Conservation (phyloP, 139 green algal species). For the Marvania coccoides region DNA sequence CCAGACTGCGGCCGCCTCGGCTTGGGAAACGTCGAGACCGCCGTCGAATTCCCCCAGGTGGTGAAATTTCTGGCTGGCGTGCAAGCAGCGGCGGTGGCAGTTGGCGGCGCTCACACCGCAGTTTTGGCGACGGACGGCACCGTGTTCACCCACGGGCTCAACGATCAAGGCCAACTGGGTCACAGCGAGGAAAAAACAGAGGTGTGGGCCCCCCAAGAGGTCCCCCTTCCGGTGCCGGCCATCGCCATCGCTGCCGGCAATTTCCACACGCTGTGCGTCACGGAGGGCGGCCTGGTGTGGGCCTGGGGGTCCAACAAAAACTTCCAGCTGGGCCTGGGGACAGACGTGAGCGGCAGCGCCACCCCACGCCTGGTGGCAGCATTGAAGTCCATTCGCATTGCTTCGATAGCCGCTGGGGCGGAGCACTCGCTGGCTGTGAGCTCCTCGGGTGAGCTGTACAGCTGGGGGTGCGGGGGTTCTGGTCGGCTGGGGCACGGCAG, state of each 20-base stretch:
- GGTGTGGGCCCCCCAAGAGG: slow-evolving; percentile 7
- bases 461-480: slow-evolving; percentile 47
- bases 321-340: slow-evolving; percentile 29
- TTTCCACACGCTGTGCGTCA: slow-evolving; percentile 28
- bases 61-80: slow-evolving; percentile 24
- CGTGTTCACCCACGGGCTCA: slow-evolving; percentile 62
- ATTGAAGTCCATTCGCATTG: slow-evolving; percentile 20
- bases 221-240: slow-evolving; percentile 22
- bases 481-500: slow-evolving; percentile 59
- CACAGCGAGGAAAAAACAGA: slow-evolving; percentile 6
- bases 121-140: slow-evolving; percentile 48
- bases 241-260: slow-evolving; percentile 20
- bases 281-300: slow-evolving; percentile 21
- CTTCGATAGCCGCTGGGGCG: slow-evolving; percentile 46
- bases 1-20: slow-evolving; percentile 23
- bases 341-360: background rate
- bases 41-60: slow-evolving; percentile 9
- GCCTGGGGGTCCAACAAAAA: slow-evolving; percentile 26
- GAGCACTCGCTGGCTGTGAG: slow-evolving; percentile 63
- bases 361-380: background rate
- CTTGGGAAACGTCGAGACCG: background rate
- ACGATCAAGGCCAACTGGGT: slow-evolving; percentile 57
- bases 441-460: slow-evolving; percentile 60
- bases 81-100: slow-evolving; percentile 26
- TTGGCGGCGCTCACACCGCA: slow-evolving; percentile 57